These are phyloP conservation scores for Botrytis sinoallii DNA, from an alignment of 2,329 filamentous ascomycete genomes.

Conservation along the genomic window DNA sequence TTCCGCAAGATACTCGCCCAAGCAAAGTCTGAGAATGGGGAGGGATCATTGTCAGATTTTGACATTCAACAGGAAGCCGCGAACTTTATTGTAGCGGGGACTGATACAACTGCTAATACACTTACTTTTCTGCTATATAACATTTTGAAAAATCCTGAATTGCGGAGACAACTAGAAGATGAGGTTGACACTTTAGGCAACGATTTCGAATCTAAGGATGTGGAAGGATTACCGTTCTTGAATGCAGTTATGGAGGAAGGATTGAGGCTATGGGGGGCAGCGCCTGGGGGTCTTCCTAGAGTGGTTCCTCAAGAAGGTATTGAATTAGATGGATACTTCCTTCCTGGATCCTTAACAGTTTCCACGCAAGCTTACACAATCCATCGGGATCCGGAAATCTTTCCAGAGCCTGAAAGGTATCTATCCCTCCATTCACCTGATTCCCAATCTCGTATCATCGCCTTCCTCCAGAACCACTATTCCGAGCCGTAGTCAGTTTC, in stretches of 20 bases:
- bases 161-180: not conserved
- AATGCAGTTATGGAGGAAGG: slow-evolving; percentile 39
- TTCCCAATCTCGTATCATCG: not conserved
- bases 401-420: slow-evolving; percentile 34
- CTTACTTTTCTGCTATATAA: slow-evolving; percentile 13
- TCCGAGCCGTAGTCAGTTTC: no score
- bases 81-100: slow-evolving; percentile 9
- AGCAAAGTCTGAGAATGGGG: not conserved
- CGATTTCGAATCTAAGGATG: slow-evolving; percentile 18
- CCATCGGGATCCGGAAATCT: slow-evolving; percentile 40
- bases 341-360: slow-evolving; percentile 39
- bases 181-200: not conserved
- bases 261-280: slow-evolving; percentile 39
- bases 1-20: slow-evolving; percentile 10
- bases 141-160: not conserved
- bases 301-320: slow-evolving; percentile 34
- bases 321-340: slow-evolving; percentile 34
- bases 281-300: slow-evolving; percentile 37
- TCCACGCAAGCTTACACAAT: slow-evolving; percentile 41
- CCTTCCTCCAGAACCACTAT: no score
- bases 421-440: rapidly evolving
- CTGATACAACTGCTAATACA: slow-evolving; percentile 18
- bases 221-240: slow-evolving; percentile 33
- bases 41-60: not conserved
- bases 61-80: not conserved